Evolutionary conservation across 352 stramenopile species (phyloP).

Genomic region (Phytophthora europaea): DNA sequence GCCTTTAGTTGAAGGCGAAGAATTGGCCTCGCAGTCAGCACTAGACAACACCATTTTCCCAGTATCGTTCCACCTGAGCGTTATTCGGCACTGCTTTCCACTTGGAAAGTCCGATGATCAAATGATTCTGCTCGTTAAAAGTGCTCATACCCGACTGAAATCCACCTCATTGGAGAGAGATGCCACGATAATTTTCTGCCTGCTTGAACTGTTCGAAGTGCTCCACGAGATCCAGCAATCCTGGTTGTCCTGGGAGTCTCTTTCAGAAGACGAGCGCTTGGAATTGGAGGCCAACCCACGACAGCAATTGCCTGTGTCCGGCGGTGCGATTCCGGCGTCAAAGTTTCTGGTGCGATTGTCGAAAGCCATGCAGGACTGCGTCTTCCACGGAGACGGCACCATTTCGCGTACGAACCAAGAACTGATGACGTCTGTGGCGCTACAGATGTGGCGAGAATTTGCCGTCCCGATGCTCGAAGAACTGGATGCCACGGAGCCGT

Average conservation of each 20-base stretch:
- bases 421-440: slow-evolving; percentile 40
- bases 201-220: slow-evolving; percentile 44
- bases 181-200: slow-evolving; percentile 15
- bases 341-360: slow-evolving; percentile 24
- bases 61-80: slow-evolving; percentile 43
- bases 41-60: slow-evolving; percentile 31
- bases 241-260: slow-evolving; percentile 22
- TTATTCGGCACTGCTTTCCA: slow-evolving; percentile 40
- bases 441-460: slow-evolving; percentile 57
- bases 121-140: slow-evolving; percentile 34
- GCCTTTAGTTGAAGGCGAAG: slow-evolving; percentile 4
- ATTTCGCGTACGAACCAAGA: slow-evolving; percentile 44
- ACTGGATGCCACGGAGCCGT: slow-evolving; percentile 39
- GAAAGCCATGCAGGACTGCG: slow-evolving; percentile 38
- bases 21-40: background rate
- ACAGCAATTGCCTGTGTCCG: slow-evolving; percentile 12
- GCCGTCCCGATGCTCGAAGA: slow-evolving; percentile 39
- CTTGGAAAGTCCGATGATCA: slow-evolving; percentile 25
- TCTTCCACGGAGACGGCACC: slow-evolving; percentile 27
- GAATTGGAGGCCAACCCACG: background rate
- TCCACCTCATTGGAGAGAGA: slow-evolving; percentile 1
- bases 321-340: slow-evolving; percentile 11
- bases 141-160: slow-evolving; percentile 26
- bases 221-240: slow-evolving; percentile 33
- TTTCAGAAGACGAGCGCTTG: slow-evolving; percentile 24